A percentile compares a stretch with the other conserved stretches of the same genome.
phyloP scores from a whole-genome alignment of 805 yeast genomes.

The Metschnikowia cerradonensis region DNA sequence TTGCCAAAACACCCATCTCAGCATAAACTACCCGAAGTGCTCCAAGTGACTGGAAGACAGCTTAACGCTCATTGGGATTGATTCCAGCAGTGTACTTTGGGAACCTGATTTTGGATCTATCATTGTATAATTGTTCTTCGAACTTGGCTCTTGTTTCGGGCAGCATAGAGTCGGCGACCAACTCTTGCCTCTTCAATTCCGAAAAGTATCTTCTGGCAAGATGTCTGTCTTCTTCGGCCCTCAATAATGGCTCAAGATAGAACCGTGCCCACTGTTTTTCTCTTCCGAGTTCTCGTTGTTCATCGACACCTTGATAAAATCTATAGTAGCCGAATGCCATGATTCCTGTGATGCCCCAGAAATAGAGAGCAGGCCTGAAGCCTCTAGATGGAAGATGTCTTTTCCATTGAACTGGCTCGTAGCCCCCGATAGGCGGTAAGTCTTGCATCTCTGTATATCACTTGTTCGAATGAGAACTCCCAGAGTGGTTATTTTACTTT shows the following conservation, averaged over 20 bases:
- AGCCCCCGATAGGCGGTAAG: constrained; percentile 83
- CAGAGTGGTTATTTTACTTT: constrained; percentile 9
- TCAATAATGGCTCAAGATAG: constrained; percentile 64
- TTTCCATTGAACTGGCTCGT: constrained; percentile 85
- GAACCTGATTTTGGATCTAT: constrained; percentile 42
- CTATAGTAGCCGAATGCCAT: constrained; percentile 71
- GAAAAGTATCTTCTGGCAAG: constrained; percentile 65
- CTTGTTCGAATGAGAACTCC: neutral
- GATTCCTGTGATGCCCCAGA: constrained; percentile 58
- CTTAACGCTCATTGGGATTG: constrained; percentile 28
- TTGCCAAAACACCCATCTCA: neutral
- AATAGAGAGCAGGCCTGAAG: constrained; percentile 70
- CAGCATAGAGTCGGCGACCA: constrained; percentile 40
- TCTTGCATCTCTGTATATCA: constrained; percentile 51
- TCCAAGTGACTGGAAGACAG: neutral
- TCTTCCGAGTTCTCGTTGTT: constrained; percentile 68
- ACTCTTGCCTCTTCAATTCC: constrained; percentile 63
- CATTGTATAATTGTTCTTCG: constrained; percentile 41
- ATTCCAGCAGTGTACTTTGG: constrained; percentile 41
- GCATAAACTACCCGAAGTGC: constrained; percentile 1
- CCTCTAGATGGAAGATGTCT: constrained; percentile 83
- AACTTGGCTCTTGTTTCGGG: constrained; percentile 37
- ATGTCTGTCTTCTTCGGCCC: constrained; percentile 82
- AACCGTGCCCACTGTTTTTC: constrained; percentile 78
- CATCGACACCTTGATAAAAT: constrained; percentile 63